A percentile compares a stretch with the other conserved stretches of the same genome.
phyloP scores from a whole-genome alignment of 2,329 filamentous ascomycete species.

The Aspergillus quadrilineatus region DNA sequence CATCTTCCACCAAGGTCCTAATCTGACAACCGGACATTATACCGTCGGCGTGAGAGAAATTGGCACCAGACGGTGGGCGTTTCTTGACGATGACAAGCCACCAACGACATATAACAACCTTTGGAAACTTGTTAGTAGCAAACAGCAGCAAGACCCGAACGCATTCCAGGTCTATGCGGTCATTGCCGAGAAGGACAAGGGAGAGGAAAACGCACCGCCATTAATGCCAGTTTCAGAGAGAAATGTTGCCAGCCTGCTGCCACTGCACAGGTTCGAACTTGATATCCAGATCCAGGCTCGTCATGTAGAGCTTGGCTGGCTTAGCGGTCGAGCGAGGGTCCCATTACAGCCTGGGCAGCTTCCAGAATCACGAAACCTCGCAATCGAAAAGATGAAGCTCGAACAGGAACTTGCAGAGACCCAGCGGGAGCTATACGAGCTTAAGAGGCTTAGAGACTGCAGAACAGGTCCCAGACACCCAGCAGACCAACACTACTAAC shows the following conservation, averaged over 20 bases:
- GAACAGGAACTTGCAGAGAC: too few species aligned
- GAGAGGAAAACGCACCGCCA: background rate
- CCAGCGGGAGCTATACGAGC: too few species aligned
- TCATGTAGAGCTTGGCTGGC: background rate
- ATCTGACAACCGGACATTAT: background rate
- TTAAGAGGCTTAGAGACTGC: too few species aligned
- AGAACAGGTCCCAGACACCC: too few species aligned
- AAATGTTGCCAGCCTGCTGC: background rate
- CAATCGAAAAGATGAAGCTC: too few species aligned
- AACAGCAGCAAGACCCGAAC: background rate
- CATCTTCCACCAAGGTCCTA: background rate
- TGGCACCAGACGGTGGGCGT: background rate
- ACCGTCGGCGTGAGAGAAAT: background rate
- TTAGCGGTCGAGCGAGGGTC: background rate
- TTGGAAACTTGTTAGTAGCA: background rate
- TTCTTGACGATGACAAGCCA: background rate
- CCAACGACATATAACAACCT: background rate
- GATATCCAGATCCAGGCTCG: background rate
- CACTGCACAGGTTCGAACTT: background rate
- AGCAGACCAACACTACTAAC: too few species aligned
- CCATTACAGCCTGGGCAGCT: background rate
- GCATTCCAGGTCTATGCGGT: background rate
- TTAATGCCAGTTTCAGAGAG: background rate
- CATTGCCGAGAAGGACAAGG: background rate
- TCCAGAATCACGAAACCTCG: too few species aligned